These are phyloP conservation scores for Plenodomus biglobosus DNA, from an alignment of 2,329 filamentous ascomycete genomes.

Conservation along the genomic window DNA sequence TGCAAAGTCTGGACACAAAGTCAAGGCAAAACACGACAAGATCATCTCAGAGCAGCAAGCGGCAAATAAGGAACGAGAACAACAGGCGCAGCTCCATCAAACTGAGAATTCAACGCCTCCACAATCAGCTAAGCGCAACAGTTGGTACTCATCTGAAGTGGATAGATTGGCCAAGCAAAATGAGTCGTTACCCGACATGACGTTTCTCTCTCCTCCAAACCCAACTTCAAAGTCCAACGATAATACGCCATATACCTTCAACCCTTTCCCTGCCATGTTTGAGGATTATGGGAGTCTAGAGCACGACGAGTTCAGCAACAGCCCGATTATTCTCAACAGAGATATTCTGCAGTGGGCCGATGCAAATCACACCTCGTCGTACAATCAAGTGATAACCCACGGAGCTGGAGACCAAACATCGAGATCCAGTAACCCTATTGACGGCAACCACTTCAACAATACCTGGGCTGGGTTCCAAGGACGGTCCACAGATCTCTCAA, in stretches of 20 bases:
- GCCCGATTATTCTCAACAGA: constrained; percentile 40
- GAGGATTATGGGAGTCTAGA: constrained; percentile 7
- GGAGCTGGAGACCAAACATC: background rate
- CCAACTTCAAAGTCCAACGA: background rate
- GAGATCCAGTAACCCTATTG: background rate
- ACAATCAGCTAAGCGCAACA: background rate
- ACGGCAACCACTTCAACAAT: background rate
- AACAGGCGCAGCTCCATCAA: background rate
- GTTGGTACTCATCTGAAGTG: background rate
- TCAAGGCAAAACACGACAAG: constrained; percentile 36
- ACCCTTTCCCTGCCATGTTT: constrained; percentile 5
- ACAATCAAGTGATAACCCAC: background rate
- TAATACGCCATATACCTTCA: constrained; percentile 1
- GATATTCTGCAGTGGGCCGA: constrained; percentile 46
- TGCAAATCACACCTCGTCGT: constrained; percentile 26
- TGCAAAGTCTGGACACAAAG: constrained; percentile 50
- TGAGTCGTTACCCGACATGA: background rate
- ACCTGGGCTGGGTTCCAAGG: background rate
- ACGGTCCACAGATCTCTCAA: background rate
- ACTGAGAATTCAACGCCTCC: background rate
- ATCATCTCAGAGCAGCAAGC: constrained; percentile 20
- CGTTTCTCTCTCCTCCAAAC: background rate
- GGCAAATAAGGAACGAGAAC: constrained; percentile 14
- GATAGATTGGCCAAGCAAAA: background rate
- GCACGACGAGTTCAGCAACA: constrained; percentile 26